Percentiles rank a stretch among this genome's conserved stretches.
These are phyloP conservation scores for Perkinsus chesapeaki DNA, from an alignment of 169 alveolate genomes.

Conservation along the genomic window DNA sequence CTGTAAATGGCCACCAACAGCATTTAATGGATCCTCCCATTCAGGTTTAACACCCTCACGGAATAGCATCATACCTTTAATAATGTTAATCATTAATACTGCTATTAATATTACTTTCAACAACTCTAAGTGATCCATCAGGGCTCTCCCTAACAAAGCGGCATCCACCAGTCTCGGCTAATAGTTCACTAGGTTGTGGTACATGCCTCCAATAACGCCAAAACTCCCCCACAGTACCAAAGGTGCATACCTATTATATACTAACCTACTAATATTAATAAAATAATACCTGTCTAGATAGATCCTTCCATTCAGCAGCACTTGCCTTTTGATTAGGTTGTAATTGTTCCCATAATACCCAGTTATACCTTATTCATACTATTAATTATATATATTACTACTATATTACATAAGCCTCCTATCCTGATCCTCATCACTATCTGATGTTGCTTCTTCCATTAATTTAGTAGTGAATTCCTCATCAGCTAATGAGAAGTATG, in stretches of 20 bases:
- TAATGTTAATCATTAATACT: neutral
- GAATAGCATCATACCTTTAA: conserved; percentile 1
- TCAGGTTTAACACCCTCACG: conserved; percentile 53
- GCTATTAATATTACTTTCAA: neutral
- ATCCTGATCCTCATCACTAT: neutral
- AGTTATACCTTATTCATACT: neutral
- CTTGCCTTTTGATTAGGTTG: neutral
- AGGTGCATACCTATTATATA: conserved; percentile 9
- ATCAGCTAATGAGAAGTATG: neutral
- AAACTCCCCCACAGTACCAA: conserved; percentile 29
- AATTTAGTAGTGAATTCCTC: neutral
- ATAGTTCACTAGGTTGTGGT: conserved; percentile 63
- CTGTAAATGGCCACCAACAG: conserved; percentile 59
- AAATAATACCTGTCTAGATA: neutral
- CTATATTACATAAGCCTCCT: neutral
- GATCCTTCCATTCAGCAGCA: conserved; percentile 1
- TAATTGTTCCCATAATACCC: neutral
- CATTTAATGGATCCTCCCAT: conserved; percentile 66
- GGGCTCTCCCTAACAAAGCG: conserved; percentile 24
- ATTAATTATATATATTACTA: neutral
- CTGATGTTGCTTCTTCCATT: neutral
- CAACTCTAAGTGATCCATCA: conserved; percentile 27
- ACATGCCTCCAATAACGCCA: conserved; percentile 64
- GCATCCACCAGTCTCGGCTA: conserved; percentile 33
- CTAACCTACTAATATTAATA: neutral